phyloP scores from a whole-genome alignment of 176 grass and related monocot species.

The Themeda triandra region DNA sequence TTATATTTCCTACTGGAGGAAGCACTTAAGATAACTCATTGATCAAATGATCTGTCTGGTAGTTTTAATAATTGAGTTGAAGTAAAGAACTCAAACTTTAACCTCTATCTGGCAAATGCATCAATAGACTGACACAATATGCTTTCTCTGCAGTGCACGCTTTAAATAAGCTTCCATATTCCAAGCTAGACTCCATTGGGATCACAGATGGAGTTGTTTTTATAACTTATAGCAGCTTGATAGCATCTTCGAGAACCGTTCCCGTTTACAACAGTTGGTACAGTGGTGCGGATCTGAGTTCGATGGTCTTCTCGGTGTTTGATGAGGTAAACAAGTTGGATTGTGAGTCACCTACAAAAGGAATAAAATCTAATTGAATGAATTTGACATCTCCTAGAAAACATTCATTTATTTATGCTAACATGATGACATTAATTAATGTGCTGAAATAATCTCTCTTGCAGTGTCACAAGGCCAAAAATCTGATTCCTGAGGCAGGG shows the following conservation, averaged over 20 bases:
- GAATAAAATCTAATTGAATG: slow-evolving; percentile 2
- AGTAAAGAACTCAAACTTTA: not conserved
- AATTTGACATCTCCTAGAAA: not conserved
- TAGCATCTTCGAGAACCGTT: slow-evolving; percentile 93
- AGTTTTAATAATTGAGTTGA: slow-evolving; percentile 12
- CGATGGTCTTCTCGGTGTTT: slow-evolving; percentile 88
- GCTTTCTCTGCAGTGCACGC: slow-evolving; percentile 79
- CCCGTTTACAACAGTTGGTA: slow-evolving; percentile 93
- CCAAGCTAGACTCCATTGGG: slow-evolving; percentile 91
- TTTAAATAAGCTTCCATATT: slow-evolving; percentile 97
- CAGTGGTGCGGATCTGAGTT: slow-evolving; percentile 91
- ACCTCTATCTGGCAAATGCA: not conserved
- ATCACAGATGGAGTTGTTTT: slow-evolving; percentile 93
- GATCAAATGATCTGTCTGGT: not conserved
- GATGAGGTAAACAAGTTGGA: slow-evolving; percentile 64
- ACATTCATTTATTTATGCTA: not conserved
- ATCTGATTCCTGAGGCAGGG: slow-evolving; percentile 92
- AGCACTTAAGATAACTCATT: not conserved
- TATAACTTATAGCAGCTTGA: slow-evolving; percentile 98
- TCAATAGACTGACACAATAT: slow-evolving; percentile 21
- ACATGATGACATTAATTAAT: not conserved
- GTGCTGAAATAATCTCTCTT: slow-evolving; percentile 17
- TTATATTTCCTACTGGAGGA: not conserved
- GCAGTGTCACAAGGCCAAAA: slow-evolving; percentile 99
- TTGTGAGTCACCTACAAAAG: not conserved